Evolutionary conservation across 805 yeast genomes (phyloP).

Genomic region (Aciculoconidium aculeatum): DNA sequence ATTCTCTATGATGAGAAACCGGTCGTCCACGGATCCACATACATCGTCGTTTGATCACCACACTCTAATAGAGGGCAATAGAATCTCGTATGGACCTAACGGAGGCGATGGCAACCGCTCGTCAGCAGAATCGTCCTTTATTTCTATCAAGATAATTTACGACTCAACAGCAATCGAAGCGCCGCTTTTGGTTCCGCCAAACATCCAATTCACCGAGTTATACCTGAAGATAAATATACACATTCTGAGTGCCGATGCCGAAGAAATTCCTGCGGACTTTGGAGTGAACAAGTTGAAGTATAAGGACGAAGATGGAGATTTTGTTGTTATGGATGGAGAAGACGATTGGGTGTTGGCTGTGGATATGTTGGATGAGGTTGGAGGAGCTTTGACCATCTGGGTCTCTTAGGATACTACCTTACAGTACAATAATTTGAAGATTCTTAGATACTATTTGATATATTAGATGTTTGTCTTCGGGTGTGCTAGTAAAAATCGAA

Average conservation of each 20-base stretch:
- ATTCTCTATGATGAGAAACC: conserved; percentile 38
- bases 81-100: too few species aligned
- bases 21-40: conserved; percentile 18
- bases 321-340: conserved; percentile 73
- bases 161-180: conserved; percentile 26
- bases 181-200: conserved; percentile 20
- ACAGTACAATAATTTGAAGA: too few species aligned
- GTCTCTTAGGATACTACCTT: conserved; percentile 30
- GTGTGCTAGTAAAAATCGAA: too few species aligned
- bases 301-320: conserved; percentile 94
- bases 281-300: conserved; percentile 57
- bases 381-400: conserved; percentile 33
- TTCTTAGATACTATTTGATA: too few species aligned
- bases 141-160: conserved; percentile 26
- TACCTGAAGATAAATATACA: conserved; percentile 55
- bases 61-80: conserved; percentile 5
- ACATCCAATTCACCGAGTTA: conserved; percentile 43
- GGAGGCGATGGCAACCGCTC: too few species aligned
- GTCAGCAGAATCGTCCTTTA: too few species aligned
- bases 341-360: conserved; percentile 88
- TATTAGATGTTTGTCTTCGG: too few species aligned
- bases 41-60: conserved; percentile 8
- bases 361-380: conserved; percentile 45
- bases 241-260: conserved; percentile 36
- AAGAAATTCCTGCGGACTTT: conserved; percentile 50